phyloP scores from a whole-genome alignment of 208 protist species.

The Zelonia costaricensis region DNA sequence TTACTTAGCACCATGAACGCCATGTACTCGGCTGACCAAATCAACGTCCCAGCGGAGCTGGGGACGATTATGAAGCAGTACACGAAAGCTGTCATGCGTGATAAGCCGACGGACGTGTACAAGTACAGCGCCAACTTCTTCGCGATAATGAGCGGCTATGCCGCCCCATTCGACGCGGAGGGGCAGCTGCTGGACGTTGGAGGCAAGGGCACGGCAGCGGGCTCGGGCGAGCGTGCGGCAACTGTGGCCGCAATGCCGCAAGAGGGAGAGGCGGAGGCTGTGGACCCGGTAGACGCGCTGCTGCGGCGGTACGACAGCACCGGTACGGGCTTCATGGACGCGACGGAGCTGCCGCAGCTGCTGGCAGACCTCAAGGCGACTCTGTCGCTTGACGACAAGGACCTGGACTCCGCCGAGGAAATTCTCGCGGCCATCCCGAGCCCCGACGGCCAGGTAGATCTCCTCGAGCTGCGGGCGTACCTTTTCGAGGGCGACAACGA shows the following conservation, averaged over 20 bases:
- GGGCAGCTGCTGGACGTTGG: slow-evolving; percentile 57
- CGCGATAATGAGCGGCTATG: slow-evolving; percentile 73
- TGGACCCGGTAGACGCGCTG: slow-evolving; percentile 50
- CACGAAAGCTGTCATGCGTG: slow-evolving; percentile 89
- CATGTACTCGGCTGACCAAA: slow-evolving; percentile 90
- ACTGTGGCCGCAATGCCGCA: neutral
- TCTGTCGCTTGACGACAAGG: slow-evolving; percentile 48
- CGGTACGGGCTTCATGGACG: slow-evolving; percentile 41
- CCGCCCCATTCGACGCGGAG: slow-evolving; percentile 75
- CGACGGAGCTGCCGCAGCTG: slow-evolving; percentile 48
- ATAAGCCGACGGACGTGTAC: slow-evolving; percentile 82
- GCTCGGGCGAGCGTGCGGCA: neutral
- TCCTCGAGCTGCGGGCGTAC: slow-evolving; percentile 68
- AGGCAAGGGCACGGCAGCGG: neutral
- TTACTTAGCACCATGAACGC: too few species aligned
- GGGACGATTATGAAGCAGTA: slow-evolving; percentile 94
- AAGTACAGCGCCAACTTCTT: slow-evolving; percentile 95
- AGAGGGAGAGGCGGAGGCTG: slow-evolving; percentile 16
- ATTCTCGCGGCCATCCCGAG: slow-evolving; percentile 39
- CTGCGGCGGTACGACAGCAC: slow-evolving; percentile 62
- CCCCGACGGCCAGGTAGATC: slow-evolving; percentile 48
- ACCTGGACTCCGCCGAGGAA: slow-evolving; percentile 53
- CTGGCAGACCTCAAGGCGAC: slow-evolving; percentile 53
- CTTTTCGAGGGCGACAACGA: slow-evolving; percentile 48
- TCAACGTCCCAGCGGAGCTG: slow-evolving; percentile 87